phyloP scores from a whole-genome alignment of 306 rosid genomes.

The Lablab purpureus region DNA sequence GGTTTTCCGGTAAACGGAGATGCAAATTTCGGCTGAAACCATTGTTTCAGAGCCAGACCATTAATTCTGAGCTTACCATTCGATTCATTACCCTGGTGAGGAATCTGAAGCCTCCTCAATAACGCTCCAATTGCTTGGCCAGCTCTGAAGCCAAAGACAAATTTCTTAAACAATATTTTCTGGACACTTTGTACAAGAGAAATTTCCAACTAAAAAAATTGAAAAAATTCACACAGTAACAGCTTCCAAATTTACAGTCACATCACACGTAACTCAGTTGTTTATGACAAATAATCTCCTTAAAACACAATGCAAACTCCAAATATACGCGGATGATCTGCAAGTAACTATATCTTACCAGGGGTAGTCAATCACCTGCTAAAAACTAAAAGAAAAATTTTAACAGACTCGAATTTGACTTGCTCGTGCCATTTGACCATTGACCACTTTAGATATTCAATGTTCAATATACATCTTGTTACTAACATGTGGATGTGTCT shows the following conservation, averaged over 20 bases:
- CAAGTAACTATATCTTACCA: constrained; percentile 10
- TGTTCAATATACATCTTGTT: constrained; percentile 7
- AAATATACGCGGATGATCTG: constrained; percentile 29
- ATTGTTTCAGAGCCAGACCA: constrained; percentile 68
- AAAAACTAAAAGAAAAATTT: constrained; percentile 14
- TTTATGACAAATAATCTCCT: constrained; percentile 26
- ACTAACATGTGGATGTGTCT: constrained; percentile 20
- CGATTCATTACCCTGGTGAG: constrained; percentile 80
- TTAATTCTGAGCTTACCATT: constrained; percentile 78
- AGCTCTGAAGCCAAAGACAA: constrained; percentile 61
- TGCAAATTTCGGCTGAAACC: constrained; percentile 85
- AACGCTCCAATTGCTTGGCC: constrained; percentile 83
- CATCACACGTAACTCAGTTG: not conserved
- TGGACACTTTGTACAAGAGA: not conserved
- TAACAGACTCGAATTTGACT: constrained; percentile 28
- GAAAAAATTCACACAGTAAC: constrained; percentile 22
- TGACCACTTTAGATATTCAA: constrained; percentile 28
- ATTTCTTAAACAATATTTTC: constrained; percentile 37
- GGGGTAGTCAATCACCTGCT: constrained; percentile 9
- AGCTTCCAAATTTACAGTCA: constrained; percentile 9
- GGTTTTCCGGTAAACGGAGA: constrained; percentile 70
- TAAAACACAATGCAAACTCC: constrained; percentile 38
- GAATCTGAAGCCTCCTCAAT: constrained; percentile 80
- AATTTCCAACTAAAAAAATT: not conserved
- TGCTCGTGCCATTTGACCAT: constrained; percentile 26